phyloP scores from a whole-genome alignment of 1,284 basidiomycete species.

The Farysia itapuensis region DNA sequence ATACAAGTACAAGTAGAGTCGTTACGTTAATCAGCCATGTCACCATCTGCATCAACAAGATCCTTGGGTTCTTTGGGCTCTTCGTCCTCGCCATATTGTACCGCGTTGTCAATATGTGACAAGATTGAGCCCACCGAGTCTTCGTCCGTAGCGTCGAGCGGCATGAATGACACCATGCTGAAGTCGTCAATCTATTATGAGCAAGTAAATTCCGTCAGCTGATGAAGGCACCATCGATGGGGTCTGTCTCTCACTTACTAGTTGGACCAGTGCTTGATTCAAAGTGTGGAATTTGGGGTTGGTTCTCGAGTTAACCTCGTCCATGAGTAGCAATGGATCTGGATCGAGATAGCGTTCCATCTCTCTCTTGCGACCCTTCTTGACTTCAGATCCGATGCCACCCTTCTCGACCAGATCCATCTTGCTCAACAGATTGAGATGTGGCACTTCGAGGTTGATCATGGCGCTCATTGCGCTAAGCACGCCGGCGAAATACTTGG shows the following conservation, averaged over 20 bases:
- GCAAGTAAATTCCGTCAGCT: not conserved
- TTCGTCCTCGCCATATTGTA: constrained; percentile 70
- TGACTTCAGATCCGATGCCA: constrained; percentile 64
- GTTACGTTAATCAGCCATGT: too few species aligned
- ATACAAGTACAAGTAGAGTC: too few species aligned
- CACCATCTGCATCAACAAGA: too few species aligned
- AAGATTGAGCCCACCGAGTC: constrained; percentile 87
- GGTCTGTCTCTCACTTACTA: constrained; percentile 65
- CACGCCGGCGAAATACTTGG: constrained; percentile 99
- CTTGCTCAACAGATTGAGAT: constrained; percentile 97
- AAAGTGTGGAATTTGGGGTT: constrained; percentile 90
- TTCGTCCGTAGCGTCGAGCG: constrained; percentile 84
- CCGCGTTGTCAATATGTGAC: constrained; percentile 93
- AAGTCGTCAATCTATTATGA: constrained; percentile 89
- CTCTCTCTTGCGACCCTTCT: constrained; percentile 58
- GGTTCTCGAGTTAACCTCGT: constrained; percentile 68
- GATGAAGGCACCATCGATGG: not conserved
- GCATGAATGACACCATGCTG: constrained; percentile 93
- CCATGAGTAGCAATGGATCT: constrained; percentile 84
- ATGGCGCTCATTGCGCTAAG: constrained; percentile 97
- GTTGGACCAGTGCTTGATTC: constrained; percentile 89
- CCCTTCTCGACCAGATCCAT: constrained; percentile 88
- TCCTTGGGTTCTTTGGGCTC: constrained; percentile 59
- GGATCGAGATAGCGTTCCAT: constrained; percentile 85
- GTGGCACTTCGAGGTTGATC: constrained; percentile 94